Evolutionary conservation across 2,329 filamentous ascomycete species (phyloP).

Genomic region (Endothia cerciana): DNA sequence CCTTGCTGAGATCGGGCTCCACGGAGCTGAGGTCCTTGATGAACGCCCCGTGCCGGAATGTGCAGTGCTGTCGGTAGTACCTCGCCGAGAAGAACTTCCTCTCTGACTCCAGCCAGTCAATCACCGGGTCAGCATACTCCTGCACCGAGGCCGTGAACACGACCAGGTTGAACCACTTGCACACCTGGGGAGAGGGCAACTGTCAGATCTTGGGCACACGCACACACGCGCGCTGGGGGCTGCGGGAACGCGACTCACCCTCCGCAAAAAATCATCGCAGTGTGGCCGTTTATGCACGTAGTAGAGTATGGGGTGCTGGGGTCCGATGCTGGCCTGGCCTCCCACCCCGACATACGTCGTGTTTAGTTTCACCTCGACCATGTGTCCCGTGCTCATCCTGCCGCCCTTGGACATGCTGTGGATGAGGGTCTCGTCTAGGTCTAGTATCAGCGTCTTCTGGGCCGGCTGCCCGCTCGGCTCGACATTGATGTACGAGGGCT

Average conservation of each 20-base stretch:
- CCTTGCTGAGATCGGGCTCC: constrained; percentile 94
- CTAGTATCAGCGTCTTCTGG: constrained; percentile 92
- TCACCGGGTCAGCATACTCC: constrained; percentile 97
- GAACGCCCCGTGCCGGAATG: constrained; percentile 90
- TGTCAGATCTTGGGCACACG: neutral
- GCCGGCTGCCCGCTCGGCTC: constrained; percentile 57
- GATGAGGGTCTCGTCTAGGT: constrained; percentile 96
- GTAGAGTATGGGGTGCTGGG: constrained; percentile 95
- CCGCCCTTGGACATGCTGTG: constrained; percentile 98
- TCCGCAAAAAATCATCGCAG: constrained; percentile 94
- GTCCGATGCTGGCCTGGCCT: constrained; percentile 69
- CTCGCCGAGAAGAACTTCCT: constrained; percentile 93
- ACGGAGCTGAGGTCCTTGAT: constrained; percentile 97
- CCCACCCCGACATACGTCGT: constrained; percentile 70
- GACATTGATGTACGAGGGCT: constrained; percentile 81
- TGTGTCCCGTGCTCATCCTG: constrained; percentile 93
- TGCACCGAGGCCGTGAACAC: constrained; percentile 97
- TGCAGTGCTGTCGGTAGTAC: constrained; percentile 97
- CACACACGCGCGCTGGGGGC: neutral
- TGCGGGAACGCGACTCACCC: constrained; percentile 51
- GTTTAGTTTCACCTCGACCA: constrained; percentile 95
- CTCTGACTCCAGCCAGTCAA: constrained; percentile 97
- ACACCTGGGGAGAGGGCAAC: constrained; percentile 58
- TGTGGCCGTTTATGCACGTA: constrained; percentile 98
- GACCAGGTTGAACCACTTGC: constrained; percentile 98